Conservation (phyloP, 2,329 filamentous ascomycete species). For the Exophiala lecanii-corni region DNA sequence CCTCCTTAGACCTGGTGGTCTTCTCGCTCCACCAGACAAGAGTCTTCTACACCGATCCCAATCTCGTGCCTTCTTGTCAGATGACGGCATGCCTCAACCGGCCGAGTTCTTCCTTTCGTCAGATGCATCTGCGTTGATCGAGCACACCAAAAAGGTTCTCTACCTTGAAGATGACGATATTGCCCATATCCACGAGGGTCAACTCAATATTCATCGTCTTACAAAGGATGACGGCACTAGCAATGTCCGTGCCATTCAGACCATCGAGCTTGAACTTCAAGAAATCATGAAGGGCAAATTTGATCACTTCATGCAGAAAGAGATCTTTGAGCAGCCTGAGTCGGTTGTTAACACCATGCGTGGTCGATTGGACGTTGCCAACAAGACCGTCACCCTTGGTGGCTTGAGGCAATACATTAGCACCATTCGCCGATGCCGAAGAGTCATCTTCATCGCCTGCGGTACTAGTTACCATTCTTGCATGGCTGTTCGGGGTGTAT, state of each 20-base stretch:
- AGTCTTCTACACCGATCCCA: constrained; percentile 96
- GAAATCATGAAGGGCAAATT: constrained; percentile 99
- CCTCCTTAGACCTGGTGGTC: constrained; percentile 59
- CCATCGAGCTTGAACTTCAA: constrained; percentile 95
- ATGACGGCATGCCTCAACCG: constrained; percentile 95
- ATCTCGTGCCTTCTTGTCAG: constrained; percentile 96
- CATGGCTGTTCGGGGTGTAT: constrained; percentile 97
- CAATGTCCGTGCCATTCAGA: constrained; percentile 97
- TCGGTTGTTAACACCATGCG: constrained; percentile 99
- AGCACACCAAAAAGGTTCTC: constrained; percentile 99
- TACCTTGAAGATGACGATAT: constrained; percentile 99
- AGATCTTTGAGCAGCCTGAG: constrained; percentile 99
- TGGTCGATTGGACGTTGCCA: constrained; percentile 87
- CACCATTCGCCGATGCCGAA: constrained; percentile 91
- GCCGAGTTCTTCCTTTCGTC: constrained; percentile 99
- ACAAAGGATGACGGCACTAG: constrained; percentile 95
- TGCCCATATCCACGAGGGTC: constrained; percentile 98
- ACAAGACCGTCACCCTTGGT: constrained; percentile 93
- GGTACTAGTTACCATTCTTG: constrained; percentile 98
- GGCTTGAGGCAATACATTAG: constrained; percentile 93
- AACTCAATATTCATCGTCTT: constrained; percentile 96
- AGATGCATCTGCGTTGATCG: constrained; percentile 94
- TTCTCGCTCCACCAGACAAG: constrained; percentile 91
- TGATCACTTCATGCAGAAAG: constrained; percentile 99
- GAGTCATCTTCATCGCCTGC: constrained; percentile 98